Evolutionary conservation across 129 eudicot species (phyloP).

Genomic region (Sambucus nigra): DNA sequence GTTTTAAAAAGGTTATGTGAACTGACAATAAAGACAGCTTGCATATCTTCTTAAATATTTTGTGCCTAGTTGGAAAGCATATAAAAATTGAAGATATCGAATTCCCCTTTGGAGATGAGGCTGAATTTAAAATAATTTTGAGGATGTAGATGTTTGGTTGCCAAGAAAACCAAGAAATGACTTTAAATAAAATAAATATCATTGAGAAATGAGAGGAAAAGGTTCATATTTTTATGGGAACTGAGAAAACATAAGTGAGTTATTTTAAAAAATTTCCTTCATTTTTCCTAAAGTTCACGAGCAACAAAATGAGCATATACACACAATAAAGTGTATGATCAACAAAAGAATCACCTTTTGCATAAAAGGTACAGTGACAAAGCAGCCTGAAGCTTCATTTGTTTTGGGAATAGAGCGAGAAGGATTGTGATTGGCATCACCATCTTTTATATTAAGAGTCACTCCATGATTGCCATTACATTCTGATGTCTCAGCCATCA

Average conservation of each 20-base stretch:
- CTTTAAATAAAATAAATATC: neutral
- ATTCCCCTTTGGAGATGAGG: too few relatives aligned
- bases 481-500: conserved; percentile 23
- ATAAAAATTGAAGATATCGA: too few relatives aligned
- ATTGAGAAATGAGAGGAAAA: too few relatives aligned
- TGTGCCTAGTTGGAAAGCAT: too few relatives aligned
- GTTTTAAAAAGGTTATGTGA: too few relatives aligned
- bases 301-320: neutral
- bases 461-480: conserved; percentile 17
- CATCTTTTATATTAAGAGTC: conserved; percentile 20
- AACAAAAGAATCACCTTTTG: conserved; percentile 42
- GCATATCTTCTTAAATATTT: too few relatives aligned
- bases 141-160: neutral
- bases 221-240: neutral
- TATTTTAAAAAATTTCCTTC: neutral
- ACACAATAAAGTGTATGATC: neutral
- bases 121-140: neutral
- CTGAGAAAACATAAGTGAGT: neutral
- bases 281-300: neutral
- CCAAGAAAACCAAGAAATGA: neutral
- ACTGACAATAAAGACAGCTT: too few relatives aligned
- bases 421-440: neutral
- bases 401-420: neutral
- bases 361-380: conserved; percentile 35
- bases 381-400: conserved; percentile 12